Evolutionary conservation across 345 rosid species (phyloP).

Genomic region (Hirschfeldia incana): DNA sequence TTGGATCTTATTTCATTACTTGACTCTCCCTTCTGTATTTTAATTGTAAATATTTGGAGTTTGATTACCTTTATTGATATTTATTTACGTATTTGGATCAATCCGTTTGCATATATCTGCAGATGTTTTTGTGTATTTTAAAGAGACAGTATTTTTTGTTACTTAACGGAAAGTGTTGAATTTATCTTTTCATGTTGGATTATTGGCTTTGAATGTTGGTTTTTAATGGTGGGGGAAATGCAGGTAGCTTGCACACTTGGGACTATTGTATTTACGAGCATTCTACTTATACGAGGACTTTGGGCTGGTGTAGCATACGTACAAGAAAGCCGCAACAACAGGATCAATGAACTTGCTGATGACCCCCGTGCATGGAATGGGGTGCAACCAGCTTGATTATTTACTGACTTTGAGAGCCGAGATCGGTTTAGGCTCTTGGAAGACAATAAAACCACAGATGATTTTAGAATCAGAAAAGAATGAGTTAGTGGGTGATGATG

Average conservation of each 20-base stretch:
- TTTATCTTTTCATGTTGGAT: not conserved
- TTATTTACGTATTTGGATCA: too few relatives aligned
- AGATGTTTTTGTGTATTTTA: too few relatives aligned
- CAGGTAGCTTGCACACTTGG: constrained; percentile 42
- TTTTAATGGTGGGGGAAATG: not conserved
- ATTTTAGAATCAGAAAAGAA: constrained; percentile 17
- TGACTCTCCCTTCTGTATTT: not conserved
- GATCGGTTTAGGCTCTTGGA: constrained; percentile 4
- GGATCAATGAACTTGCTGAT: constrained; percentile 36
- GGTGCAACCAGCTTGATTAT: constrained; percentile 39
- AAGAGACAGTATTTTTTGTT: not conserved
- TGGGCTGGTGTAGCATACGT: constrained; percentile 45
- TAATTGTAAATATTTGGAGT: too few relatives aligned
- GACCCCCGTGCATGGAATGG: constrained; percentile 41
- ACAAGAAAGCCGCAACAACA: constrained; percentile 40
- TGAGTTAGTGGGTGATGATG: constrained; percentile 21
- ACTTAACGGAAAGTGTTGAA: not conserved
- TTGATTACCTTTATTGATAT: too few relatives aligned
- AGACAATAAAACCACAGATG: constrained; percentile 34
- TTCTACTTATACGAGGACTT: constrained; percentile 42
- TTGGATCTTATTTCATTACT: not conserved
- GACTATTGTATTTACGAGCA: constrained; percentile 42
- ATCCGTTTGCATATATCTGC: too few relatives aligned
- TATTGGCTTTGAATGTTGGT: not conserved
- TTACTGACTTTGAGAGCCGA: not conserved